Evolutionary conservation across 257 asterid genomes (phyloP).

Genomic region (Scutellaria baicalensis): DNA sequence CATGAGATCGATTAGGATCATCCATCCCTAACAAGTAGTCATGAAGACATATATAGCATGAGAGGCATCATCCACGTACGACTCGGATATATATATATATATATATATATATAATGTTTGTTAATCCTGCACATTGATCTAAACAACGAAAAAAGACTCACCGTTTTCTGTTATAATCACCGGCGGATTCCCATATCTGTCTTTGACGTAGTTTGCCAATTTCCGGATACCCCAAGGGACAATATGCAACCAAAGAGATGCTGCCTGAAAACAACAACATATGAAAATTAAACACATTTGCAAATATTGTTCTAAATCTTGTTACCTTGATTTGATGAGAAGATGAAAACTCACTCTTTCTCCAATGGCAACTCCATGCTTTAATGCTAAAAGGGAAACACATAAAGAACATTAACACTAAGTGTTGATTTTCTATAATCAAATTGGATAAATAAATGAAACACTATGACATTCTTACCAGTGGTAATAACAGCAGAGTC

Average conservation of each 20-base stretch:
- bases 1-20: constrained; percentile 42
- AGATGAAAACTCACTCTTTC: constrained; percentile 47
- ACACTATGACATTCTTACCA: constrained; percentile 30
- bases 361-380: constrained; percentile 69
- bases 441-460: not conserved
- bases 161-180: constrained; percentile 83
- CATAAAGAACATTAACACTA: not conserved
- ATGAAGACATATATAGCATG: not conserved
- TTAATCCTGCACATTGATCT: too few species aligned
- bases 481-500: constrained; percentile 74
- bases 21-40: constrained; percentile 57
- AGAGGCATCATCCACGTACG: too few species aligned
- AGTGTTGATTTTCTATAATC: not conserved
- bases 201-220: constrained; percentile 52
- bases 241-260: constrained; percentile 69
- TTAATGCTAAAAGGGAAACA: constrained; percentile 36
- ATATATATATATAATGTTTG: too few species aligned
- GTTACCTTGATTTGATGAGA: not conserved
- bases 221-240: constrained; percentile 90
- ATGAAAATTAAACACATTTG: not conserved
- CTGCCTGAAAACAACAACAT: constrained; percentile 35
- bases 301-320: not conserved
- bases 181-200: constrained; percentile 66
- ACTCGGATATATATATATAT: too few species aligned
- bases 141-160: not conserved